Evolutionary conservation across 768 basidiomycete species (phyloP).

Genomic region (Tubosaeta sp.): DNA sequence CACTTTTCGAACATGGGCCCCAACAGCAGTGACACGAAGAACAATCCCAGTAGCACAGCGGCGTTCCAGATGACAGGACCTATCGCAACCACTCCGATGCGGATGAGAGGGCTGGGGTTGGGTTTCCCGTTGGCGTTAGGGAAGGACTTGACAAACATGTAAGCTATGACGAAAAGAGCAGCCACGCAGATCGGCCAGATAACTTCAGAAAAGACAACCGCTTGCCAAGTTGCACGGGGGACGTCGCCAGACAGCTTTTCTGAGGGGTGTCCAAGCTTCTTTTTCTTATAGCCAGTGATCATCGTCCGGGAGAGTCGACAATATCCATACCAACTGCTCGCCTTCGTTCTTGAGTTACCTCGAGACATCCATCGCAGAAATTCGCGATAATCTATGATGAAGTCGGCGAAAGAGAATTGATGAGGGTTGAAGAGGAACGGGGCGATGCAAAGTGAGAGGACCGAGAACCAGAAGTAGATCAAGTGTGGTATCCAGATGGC

Average conservation of each 20-base stretch:
- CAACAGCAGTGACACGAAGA: constrained; percentile 89
- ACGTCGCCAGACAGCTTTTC: constrained; percentile 96
- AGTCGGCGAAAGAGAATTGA: constrained; percentile 96
- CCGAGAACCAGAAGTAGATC: constrained; percentile 99
- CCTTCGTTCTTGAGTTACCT: constrained; percentile 93
- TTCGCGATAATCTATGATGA: constrained; percentile 98
- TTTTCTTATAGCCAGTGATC: constrained; percentile 99
- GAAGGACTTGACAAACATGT: constrained; percentile 94
- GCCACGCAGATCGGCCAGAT: constrained; percentile 76
- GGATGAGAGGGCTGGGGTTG: constrained; percentile 81
- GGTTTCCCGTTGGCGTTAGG: constrained; percentile 56
- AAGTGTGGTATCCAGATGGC: constrained; percentile 91
- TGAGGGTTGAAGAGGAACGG: constrained; percentile 99
- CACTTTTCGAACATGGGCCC: constrained; percentile 86
- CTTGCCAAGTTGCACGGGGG: constrained; percentile 83
- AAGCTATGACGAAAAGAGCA: constrained; percentile 73
- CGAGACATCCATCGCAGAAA: constrained; percentile 99
- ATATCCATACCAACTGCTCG: constrained; percentile 99
- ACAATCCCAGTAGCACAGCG: constrained; percentile 74
- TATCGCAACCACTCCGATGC: constrained; percentile 82
- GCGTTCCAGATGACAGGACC: constrained; percentile 97
- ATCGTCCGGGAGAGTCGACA: constrained; percentile 95
- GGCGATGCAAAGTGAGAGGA: constrained; percentile 89
- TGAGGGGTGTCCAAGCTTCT: constrained; percentile 94
- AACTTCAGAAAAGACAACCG: constrained; percentile 81